These are phyloP conservation scores for Diaporthe amygdali DNA, from an alignment of 2,329 filamentous ascomycete species.

Conservation along the genomic window DNA sequence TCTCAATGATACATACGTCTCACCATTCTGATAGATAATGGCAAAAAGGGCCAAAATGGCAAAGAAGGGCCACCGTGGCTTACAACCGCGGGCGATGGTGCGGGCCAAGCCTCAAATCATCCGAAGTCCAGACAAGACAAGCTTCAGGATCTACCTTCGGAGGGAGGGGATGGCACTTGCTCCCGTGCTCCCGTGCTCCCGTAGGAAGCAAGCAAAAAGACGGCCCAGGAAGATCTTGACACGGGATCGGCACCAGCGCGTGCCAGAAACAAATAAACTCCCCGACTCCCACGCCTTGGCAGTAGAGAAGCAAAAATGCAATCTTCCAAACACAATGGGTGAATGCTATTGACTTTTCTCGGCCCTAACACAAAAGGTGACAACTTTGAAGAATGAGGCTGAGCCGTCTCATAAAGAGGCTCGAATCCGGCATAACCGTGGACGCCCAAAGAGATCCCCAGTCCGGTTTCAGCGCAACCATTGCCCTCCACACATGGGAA, in stretches of 20 bases:
- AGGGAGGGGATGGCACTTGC: too few relatives aligned
- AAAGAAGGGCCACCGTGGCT: neutral
- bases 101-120: slow-evolving; percentile 1
- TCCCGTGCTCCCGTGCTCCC: too few relatives aligned
- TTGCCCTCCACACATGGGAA: neutral
- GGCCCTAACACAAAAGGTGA: neutral
- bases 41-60: too few relatives aligned
- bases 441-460: neutral
- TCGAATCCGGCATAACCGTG: neutral
- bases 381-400: neutral
- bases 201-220: neutral
- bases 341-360: neutral
- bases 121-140: slow-evolving; percentile 1
- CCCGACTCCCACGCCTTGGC: neutral
- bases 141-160: slow-evolving; percentile 3
- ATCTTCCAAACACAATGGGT: neutral
- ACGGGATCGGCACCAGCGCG: neutral
- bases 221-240: neutral
- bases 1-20: neutral
- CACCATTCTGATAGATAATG: neutral
- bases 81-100: neutral
- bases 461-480: neutral
- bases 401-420: neutral
- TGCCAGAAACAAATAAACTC: neutral
- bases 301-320: neutral